phyloP scores from a whole-genome alignment of 495 filamentous ascomycete genomes.

The Pseudomonodictys pantanalensis region DNA sequence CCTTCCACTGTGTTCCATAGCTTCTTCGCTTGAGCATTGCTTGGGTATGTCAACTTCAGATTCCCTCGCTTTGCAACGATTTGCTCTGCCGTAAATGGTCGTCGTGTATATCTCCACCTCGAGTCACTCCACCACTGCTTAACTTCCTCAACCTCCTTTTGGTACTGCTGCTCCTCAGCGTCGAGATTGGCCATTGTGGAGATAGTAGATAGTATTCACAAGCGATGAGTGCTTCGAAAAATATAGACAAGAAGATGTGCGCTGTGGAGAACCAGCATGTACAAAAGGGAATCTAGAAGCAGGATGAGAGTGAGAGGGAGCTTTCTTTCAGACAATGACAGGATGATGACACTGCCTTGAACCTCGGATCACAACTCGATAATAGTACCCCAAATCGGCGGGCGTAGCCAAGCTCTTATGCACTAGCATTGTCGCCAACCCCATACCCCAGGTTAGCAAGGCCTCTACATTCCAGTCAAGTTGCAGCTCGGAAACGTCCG shows the following conservation, averaged over 20 bases:
- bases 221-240: neutral
- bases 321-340: conserved; percentile 8
- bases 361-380: conserved; percentile 3
- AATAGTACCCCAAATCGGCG: conserved; percentile 1
- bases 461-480: conserved; percentile 10
- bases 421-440: conserved; percentile 1
- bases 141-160: conserved; percentile 77
- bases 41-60: conserved; percentile 87
- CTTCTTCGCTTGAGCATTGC: conserved; percentile 87
- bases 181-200: conserved; percentile 47
- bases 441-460: conserved; percentile 10
- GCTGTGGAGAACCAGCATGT: neutral
- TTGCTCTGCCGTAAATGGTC: conserved; percentile 92
- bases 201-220: neutral
- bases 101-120: conserved; percentile 87
- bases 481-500: conserved; percentile 18
- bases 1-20: conserved; percentile 85
- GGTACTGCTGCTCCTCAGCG: conserved; percentile 74
- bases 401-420: conserved; percentile 30
- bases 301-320: neutral
- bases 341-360: conserved; percentile 6
- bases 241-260: neutral
- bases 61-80: conserved; percentile 93
- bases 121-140: conserved; percentile 92
- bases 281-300: neutral